These are phyloP conservation scores for Glycine latifolia DNA, from an alignment of 306 rosid genomes.

Conservation along the genomic window DNA sequence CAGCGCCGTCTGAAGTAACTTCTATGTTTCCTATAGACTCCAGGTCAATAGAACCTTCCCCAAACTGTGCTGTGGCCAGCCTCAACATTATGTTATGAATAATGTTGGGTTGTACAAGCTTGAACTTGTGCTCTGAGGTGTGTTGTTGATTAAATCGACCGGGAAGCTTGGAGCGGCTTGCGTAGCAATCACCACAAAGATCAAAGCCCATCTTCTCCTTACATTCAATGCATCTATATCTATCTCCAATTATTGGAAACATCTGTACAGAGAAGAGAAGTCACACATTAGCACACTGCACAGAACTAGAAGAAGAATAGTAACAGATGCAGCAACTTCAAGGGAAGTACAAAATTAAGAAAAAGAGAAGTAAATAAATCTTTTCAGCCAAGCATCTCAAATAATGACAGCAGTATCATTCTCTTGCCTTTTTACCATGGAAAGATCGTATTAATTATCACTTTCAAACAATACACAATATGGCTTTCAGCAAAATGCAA, in stretches of 20 bases:
- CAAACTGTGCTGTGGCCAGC: slow-evolving; percentile 48
- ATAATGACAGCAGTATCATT: background rate
- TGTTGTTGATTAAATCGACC: slow-evolving; percentile 98
- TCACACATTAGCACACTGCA: slow-evolving; percentile 33
- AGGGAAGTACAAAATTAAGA: background rate
- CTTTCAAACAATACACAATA: background rate
- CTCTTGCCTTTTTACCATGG: background rate
- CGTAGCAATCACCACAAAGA: slow-evolving; percentile 81
- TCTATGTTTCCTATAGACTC: slow-evolving; percentile 51
- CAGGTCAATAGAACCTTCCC: slow-evolving; percentile 42
- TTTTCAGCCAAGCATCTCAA: slow-evolving; percentile 16
- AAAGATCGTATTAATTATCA: slow-evolving; percentile 8
- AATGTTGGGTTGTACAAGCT: slow-evolving; percentile 41
- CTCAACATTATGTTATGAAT: slow-evolving; percentile 44
- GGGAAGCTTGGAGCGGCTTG: slow-evolving; percentile 72
- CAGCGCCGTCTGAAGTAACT: slow-evolving; percentile 36
- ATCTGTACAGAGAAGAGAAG: slow-evolving; percentile 60
- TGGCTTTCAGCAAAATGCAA: no score
- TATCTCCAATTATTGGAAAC: slow-evolving; percentile 78
- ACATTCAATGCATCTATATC: slow-evolving; percentile 84
- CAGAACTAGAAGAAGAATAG: background rate
- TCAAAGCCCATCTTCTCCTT: slow-evolving; percentile 76
- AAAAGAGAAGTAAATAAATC: background rate
- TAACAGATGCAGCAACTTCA: background rate
- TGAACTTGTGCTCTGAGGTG: slow-evolving; percentile 83